phyloP scores from a whole-genome alignment of 768 basidiomycete species.

The button mushroom (Agaricus bisporus) region DNA sequence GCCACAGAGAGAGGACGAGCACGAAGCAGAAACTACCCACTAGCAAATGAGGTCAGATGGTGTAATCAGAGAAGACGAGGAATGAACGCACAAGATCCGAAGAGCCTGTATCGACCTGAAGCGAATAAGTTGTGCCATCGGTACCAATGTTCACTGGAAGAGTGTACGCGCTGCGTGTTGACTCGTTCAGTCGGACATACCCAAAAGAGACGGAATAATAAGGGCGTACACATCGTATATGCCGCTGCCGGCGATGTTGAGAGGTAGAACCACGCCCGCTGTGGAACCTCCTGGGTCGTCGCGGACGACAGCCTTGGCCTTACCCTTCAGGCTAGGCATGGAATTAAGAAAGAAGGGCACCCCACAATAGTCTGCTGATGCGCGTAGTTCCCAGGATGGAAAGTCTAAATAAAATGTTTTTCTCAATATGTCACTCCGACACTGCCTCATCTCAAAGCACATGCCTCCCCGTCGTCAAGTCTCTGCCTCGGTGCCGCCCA shows the following conservation, averaged over 20 bases:
- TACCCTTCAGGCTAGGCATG: slow-evolving; percentile 17
- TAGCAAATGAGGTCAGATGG: slow-evolving; percentile 18
- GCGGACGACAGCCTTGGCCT: slow-evolving; percentile 12
- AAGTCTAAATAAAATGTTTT: neutral
- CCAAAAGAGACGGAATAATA: neutral
- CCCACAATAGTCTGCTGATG: slow-evolving; percentile 2
- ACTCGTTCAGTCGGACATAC: neutral
- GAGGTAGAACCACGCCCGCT: slow-evolving; percentile 51
- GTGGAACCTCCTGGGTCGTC: slow-evolving; percentile 27
- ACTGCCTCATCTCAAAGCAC: slow-evolving; percentile 1
- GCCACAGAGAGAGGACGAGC: slow-evolving; percentile 47
- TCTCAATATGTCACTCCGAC: neutral
- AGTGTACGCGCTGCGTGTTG: slow-evolving; percentile 52
- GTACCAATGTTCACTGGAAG: slow-evolving; percentile 52
- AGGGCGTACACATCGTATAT: slow-evolving; percentile 55
- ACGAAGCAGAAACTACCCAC: slow-evolving; percentile 74
- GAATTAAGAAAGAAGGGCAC: neutral
- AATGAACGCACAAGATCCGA: slow-evolving; percentile 62
- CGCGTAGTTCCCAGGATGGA: neutral
- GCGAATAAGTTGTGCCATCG: slow-evolving; percentile 41
- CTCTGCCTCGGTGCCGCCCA: neutral
- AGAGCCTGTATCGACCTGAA: slow-evolving; percentile 80
- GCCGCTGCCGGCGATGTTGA: slow-evolving; percentile 49
- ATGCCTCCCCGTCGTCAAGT: neutral
- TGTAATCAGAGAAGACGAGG: neutral